phyloP scores from a whole-genome alignment of 1,139 yeast genomes.

The Geotrichum siamense region DNA sequence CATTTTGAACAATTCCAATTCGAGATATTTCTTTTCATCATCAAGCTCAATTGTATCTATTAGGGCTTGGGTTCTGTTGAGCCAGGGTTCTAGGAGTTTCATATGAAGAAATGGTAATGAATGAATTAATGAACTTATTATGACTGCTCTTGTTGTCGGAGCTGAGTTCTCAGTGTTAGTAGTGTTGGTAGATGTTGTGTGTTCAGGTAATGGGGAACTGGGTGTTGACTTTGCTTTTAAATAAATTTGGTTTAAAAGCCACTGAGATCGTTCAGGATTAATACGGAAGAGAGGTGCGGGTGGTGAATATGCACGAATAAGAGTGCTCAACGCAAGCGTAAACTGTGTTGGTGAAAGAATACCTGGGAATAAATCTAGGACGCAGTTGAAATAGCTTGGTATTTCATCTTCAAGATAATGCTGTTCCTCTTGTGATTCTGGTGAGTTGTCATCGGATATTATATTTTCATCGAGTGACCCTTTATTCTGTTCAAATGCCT shows the following conservation, averaged over 20 bases:
- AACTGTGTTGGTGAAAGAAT: slow-evolving; percentile 52
- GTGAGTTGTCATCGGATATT: slow-evolving; percentile 18
- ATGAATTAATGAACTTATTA: slow-evolving; percentile 44
- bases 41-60: slow-evolving; percentile 27
- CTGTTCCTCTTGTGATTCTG: slow-evolving; percentile 7
- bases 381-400: slow-evolving; percentile 26
- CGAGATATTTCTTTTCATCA: slow-evolving; percentile 34
- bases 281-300: slow-evolving; percentile 35
- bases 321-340: slow-evolving; percentile 50
- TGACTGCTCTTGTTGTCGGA: slow-evolving; percentile 46
- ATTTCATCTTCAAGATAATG: slow-evolving; percentile 23
- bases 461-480: slow-evolving; percentile 8
- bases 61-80: slow-evolving; percentile 42
- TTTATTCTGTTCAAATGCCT: slow-evolving; percentile 13
- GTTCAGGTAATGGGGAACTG: slow-evolving; percentile 32
- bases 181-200: slow-evolving; percentile 36
- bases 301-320: slow-evolving; percentile 48
- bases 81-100: slow-evolving; percentile 42
- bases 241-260: slow-evolving; percentile 40
- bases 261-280: slow-evolving; percentile 34
- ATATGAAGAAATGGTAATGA: slow-evolving; percentile 51
- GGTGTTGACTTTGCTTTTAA: slow-evolving; percentile 26
- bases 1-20: slow-evolving; percentile 36
- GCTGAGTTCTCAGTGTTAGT: slow-evolving; percentile 27
- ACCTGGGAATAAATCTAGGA: slow-evolving; percentile 49